These are phyloP conservation scores for Dendryphion nanum DNA, from an alignment of 2,329 filamentous ascomycete genomes.

Conservation along the genomic window DNA sequence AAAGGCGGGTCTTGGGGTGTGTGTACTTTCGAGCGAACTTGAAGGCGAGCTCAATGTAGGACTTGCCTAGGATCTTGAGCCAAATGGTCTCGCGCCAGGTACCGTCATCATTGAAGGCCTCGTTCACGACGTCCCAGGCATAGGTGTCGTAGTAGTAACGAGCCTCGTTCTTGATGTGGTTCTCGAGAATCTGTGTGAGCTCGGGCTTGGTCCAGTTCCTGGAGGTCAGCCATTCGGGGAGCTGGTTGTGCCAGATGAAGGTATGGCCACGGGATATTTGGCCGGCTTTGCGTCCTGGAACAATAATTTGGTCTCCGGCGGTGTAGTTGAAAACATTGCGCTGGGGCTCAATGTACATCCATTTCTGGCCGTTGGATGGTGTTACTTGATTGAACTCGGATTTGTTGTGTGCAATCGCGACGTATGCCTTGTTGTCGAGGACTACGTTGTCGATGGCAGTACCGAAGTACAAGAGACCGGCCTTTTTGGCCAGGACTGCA, in stretches of 20 bases:
- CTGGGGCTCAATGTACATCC: constrained; percentile 60
- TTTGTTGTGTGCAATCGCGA: constrained; percentile 53
- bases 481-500: constrained; percentile 54
- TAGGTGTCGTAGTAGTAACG: constrained; percentile 59
- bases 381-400: constrained; percentile 65
- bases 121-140: constrained; percentile 67
- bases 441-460: constrained; percentile 58
- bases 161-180: constrained; percentile 60
- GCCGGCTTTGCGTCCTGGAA: constrained; percentile 39
- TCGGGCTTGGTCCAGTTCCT: constrained; percentile 58
- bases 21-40: constrained; percentile 52
- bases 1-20: constrained; percentile 58
- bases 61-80: constrained; percentile 54
- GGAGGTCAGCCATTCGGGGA: constrained; percentile 53
- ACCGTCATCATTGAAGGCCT: constrained; percentile 60
- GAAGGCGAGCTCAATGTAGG: constrained; percentile 60
- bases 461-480: constrained; percentile 56
- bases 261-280: constrained; percentile 63
- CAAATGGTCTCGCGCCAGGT: constrained; percentile 55
- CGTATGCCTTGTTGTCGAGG: constrained; percentile 53
- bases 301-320: constrained; percentile 51
- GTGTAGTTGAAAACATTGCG: constrained; percentile 59
- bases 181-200: constrained; percentile 56
- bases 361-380: constrained; percentile 64
- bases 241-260: constrained; percentile 54